phyloP scores from a whole-genome alignment of 2,329 filamentous ascomycete species.

The Clarireedia paspali region DNA sequence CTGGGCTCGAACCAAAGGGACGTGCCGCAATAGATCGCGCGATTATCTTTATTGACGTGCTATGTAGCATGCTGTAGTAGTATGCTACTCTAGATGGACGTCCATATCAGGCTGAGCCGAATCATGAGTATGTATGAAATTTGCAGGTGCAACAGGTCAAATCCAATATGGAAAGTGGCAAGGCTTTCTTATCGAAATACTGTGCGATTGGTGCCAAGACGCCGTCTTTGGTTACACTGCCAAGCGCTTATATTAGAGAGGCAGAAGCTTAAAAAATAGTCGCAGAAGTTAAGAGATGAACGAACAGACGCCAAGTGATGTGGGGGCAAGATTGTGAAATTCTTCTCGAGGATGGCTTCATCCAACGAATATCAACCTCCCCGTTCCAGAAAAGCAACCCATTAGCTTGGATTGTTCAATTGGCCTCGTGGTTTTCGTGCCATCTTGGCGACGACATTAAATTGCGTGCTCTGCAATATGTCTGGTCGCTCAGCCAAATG shows the following conservation, averaged over 20 bases:
- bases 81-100: not conserved
- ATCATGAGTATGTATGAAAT: not conserved
- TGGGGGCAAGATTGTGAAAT: conserved; percentile 1
- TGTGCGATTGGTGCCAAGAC: not conserved
- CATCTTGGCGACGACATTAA: not conserved
- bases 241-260: conserved; percentile 1
- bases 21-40: not conserved
- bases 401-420: not conserved
- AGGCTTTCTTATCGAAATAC: conserved; percentile 3
- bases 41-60: not conserved
- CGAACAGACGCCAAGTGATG: not conserved
- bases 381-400: not conserved
- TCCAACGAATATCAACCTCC: conserved; percentile 4
- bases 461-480: not conserved
- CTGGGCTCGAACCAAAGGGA: not conserved
- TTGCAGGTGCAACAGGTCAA: not conserved
- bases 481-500: not conserved
- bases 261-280: conserved; percentile 2
- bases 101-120: conserved; percentile 7
- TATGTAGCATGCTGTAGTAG: not conserved
- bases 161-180: conserved; percentile 3
- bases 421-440: not conserved
- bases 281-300: conserved; percentile 5
- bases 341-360: conserved; percentile 1
- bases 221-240: not conserved